Evolutionary conservation across 805 yeast genomes (phyloP).

Genomic region (Hanseniaspora guilliermondii): DNA sequence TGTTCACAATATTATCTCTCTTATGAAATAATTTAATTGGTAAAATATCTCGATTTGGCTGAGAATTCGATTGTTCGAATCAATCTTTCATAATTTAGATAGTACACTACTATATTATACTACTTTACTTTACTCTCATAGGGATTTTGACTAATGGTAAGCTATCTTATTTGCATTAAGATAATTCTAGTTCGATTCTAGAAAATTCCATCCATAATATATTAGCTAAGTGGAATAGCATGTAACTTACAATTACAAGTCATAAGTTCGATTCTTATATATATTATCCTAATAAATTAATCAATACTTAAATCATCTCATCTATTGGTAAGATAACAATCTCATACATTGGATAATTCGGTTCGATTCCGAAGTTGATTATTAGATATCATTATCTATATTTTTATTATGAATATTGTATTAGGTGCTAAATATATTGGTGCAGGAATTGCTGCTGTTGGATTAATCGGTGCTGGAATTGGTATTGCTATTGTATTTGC

Average conservation of each 20-base stretch:
- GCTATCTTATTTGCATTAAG: neutral
- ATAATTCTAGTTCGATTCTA: neutral
- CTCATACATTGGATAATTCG: neutral
- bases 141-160: neutral
- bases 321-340: neutral
- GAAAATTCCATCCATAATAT: neutral
- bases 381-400: neutral
- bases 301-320: neutral
- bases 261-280: neutral
- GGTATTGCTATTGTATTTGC: constrained; percentile 15
- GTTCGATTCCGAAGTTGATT: neutral
- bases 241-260: neutral
- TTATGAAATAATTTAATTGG: neutral
- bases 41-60: neutral
- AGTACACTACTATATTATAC: no score
- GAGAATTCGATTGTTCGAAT: neutral
- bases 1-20: no score
- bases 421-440: constrained; percentile 15
- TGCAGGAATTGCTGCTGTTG: constrained; percentile 14
- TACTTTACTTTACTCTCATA: no score
- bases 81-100: neutral
- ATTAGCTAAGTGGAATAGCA: neutral
- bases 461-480: constrained; percentile 13
- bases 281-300: no score
- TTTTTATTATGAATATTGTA: constrained; percentile 10